A percentile compares a stretch with the other conserved stretches of the same genome.
phyloP scores from a whole-genome alignment of 108 stramenopile species.

The Fragilaria radians region DNA sequence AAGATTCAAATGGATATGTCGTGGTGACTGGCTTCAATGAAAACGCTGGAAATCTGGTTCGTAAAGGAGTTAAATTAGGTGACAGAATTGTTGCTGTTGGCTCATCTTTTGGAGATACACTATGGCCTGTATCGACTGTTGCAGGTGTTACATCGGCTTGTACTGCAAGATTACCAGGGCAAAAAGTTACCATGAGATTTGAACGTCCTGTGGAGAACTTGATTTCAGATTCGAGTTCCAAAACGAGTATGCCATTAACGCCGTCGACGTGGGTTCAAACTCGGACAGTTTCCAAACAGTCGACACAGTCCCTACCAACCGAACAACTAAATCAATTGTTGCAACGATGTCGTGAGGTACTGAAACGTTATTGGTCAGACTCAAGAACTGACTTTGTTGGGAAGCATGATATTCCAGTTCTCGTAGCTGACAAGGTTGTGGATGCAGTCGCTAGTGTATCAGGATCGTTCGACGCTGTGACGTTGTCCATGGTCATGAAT shows the following conservation, averaged over 20 bases:
- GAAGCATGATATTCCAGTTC: conserved; percentile 43
- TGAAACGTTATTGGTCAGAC: conserved; percentile 50
- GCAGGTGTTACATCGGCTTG: conserved; percentile 79
- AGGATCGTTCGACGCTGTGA: conserved; percentile 59
- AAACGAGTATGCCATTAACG: conserved; percentile 15
- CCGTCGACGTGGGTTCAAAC: conserved; percentile 6
- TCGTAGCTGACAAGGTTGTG: conserved; percentile 76
- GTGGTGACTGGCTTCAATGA: conserved; percentile 60
- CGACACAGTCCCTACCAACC: not conserved
- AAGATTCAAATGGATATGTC: conserved; percentile 76
- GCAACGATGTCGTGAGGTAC: conserved; percentile 57
- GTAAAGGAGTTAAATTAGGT: conserved; percentile 48
- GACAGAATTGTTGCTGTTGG: conserved; percentile 76
- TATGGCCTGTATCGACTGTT: conserved; percentile 83
- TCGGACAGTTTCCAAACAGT: conserved; percentile 21
- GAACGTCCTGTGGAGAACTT: too few relatives aligned
- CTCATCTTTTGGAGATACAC: conserved; percentile 55
- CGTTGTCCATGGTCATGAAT: conserved; percentile 64
- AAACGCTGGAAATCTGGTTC: conserved; percentile 50
- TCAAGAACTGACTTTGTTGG: conserved; percentile 20
- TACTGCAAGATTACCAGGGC: conserved; percentile 72
- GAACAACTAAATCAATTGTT: conserved; percentile 24
- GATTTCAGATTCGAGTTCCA: too few relatives aligned
- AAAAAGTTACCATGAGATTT: conserved; percentile 60
- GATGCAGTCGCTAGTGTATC: conserved; percentile 68